phyloP scores from a whole-genome alignment of 169 alveolate genomes.

The Cryptosporidium sp. region DNA sequence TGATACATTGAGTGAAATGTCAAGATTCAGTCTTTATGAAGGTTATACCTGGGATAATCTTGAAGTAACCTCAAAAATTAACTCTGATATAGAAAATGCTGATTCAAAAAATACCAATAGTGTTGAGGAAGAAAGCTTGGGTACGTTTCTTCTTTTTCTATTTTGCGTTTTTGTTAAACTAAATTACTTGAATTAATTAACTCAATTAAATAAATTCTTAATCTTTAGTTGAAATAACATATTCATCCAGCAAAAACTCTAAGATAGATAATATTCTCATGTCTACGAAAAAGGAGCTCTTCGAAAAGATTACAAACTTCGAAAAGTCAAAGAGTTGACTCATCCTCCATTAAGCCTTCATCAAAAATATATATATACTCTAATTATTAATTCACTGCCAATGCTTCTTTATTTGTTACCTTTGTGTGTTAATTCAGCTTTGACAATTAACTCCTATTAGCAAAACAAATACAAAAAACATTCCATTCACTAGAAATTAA shows the following conservation, averaged over 20 bases:
- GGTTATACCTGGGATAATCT: slow-evolving; percentile 60
- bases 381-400: too few relatives aligned
- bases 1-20: slow-evolving; percentile 47
- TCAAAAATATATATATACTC: background rate
- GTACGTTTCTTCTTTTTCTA: slow-evolving; percentile 17
- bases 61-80: background rate
- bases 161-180: background rate
- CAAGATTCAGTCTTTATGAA: slow-evolving; percentile 55
- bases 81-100: background rate
- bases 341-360: background rate
- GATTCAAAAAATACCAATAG: background rate
- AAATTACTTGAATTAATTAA: background rate
- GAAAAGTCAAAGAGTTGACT: background rate
- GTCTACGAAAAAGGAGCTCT: slow-evolving; percentile 25
- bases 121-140: slow-evolving; percentile 13
- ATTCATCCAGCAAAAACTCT: slow-evolving; percentile 2
- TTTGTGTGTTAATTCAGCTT: background rate
- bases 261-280: slow-evolving; percentile 57
- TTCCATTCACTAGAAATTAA: background rate
- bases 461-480: background rate
- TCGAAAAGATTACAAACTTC: slow-evolving; percentile 14
- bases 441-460: background rate
- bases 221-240: slow-evolving; percentile 31
- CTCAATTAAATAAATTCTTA: background rate
- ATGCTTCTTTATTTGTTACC: background rate